These are phyloP conservation scores for Marchantia polymorpha DNA, from an alignment of 225 moss, liverwort and hornwort species.

Conservation along the genomic window DNA sequence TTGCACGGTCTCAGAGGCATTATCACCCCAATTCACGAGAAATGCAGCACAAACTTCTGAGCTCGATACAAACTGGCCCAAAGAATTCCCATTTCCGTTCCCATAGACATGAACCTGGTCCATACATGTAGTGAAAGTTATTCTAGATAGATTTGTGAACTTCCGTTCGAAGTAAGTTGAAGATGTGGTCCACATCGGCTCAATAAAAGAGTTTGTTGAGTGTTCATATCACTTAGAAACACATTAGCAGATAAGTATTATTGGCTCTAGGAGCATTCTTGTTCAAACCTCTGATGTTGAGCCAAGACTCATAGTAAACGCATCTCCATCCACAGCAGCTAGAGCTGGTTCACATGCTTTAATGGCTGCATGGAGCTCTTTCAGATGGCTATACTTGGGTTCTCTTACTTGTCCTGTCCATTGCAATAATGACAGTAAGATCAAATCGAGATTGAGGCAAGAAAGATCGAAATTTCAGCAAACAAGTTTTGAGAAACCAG, in stretches of 20 bases:
- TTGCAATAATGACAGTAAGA: neutral
- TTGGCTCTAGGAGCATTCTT: neutral
- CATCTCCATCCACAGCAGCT: slow-evolving; percentile 39
- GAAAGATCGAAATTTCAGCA: neutral
- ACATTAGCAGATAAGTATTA: neutral
- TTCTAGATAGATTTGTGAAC: neutral
- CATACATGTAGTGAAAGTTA: neutral
- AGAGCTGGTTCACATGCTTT: slow-evolving; percentile 63
- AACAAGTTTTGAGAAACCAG: neutral
- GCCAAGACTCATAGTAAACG: slow-evolving; percentile 40
- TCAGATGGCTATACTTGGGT: slow-evolving; percentile 86
- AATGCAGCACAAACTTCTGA: slow-evolving; percentile 61
- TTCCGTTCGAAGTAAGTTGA: neutral
- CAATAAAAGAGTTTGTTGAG: neutral
- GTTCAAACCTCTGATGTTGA: slow-evolving; percentile 43
- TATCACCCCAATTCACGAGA: slow-evolving; percentile 34
- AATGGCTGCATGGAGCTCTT: slow-evolving; percentile 66
- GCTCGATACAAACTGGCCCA: slow-evolving; percentile 28
- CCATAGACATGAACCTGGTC: slow-evolving; percentile 37
- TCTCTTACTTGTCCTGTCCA: slow-evolving; percentile 56
- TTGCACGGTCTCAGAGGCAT: slow-evolving; percentile 32
- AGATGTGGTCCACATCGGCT: neutral
- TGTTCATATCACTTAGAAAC: neutral
- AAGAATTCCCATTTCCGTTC: slow-evolving; percentile 20
- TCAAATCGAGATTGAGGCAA: neutral